These are phyloP conservation scores for Ganoderma sp. DNA, from an alignment of 1,284 basidiomycete species.

Conservation along the genomic window DNA sequence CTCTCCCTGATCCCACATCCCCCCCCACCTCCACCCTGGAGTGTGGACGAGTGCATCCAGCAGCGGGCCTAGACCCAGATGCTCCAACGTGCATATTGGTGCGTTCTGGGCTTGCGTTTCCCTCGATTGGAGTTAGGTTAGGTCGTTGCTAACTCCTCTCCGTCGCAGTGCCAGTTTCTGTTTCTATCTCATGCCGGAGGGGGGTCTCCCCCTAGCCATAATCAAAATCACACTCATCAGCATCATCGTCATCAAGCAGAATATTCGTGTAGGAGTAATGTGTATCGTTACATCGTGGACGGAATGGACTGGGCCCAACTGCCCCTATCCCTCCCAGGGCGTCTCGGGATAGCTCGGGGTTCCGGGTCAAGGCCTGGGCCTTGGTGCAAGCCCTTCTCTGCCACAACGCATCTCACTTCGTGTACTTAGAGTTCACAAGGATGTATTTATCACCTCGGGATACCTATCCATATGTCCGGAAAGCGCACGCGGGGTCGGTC, in stretches of 20 bases:
- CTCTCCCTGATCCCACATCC: neutral
- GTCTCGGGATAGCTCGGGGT: too few relatives aligned
- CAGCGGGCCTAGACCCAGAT: neutral
- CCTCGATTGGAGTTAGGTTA: neutral
- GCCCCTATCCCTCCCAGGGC: neutral
- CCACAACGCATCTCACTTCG: neutral
- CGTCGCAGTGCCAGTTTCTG: neutral
- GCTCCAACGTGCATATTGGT: neutral
- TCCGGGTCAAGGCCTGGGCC: too few relatives aligned
- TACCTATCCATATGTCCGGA: neutral
- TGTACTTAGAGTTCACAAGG: neutral
- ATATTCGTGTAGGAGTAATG: neutral
- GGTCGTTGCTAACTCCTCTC: neutral
- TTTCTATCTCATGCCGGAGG: neutral
- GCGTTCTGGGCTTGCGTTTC: neutral
- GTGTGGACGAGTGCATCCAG: neutral
- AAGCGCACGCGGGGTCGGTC: neutral
- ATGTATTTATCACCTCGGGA: conserved; percentile 4
- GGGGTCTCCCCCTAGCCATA: neutral
- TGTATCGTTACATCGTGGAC: neutral
- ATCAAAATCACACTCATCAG: neutral
- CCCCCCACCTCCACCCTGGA: neutral
- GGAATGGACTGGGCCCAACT: neutral
- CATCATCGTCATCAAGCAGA: neutral
- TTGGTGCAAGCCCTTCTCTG: neutral